Conservation (phyloP, 495 filamentous ascomycete genomes). For the Podospora sp. region DNA sequence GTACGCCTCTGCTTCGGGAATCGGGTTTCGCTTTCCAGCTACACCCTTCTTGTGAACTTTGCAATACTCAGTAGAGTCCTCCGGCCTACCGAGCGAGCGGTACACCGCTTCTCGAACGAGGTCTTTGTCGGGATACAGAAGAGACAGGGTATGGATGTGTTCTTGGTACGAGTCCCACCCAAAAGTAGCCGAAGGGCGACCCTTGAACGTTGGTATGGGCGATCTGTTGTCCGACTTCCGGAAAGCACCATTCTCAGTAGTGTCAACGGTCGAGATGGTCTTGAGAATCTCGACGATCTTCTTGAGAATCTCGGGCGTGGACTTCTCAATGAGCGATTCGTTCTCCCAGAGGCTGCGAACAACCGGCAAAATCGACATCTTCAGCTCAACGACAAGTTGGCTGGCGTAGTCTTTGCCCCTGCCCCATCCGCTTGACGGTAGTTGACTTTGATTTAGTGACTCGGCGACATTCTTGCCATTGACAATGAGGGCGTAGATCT, state of each 20-base stretch:
- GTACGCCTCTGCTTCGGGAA: conserved; percentile 62
- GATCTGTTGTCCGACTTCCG: conserved; percentile 46
- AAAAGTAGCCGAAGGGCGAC: conserved; percentile 18
- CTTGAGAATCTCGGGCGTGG: conserved; percentile 72
- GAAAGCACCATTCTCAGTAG: conserved; percentile 67
- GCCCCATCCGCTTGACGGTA: conserved; percentile 56
- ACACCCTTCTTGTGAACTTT: conserved; percentile 50
- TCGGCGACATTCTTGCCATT: conserved; percentile 78
- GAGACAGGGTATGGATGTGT: conserved; percentile 45
- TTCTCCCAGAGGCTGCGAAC: conserved; percentile 82
- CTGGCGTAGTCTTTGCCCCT: conserved; percentile 64
- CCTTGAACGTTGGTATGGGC: conserved; percentile 31
- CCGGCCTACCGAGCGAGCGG: conserved; percentile 69
- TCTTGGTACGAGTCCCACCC: conserved; percentile 40
- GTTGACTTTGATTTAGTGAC: conserved; percentile 64
- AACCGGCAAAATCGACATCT: conserved; percentile 79
- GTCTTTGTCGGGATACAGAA: conserved; percentile 55
- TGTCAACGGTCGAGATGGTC: conserved; percentile 73
- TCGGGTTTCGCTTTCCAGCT: conserved; percentile 57
- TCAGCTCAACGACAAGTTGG: conserved; percentile 87
- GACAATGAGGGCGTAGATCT: conserved; percentile 74
- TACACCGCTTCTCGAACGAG: conserved; percentile 79
- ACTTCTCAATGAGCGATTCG: conserved; percentile 72
- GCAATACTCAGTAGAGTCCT: conserved; percentile 73
- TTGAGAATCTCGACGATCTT: conserved; percentile 82